Evolutionary conservation across 176 grass and related monocot genomes (phyloP).

Genomic region (Panicum miliaceum): DNA sequence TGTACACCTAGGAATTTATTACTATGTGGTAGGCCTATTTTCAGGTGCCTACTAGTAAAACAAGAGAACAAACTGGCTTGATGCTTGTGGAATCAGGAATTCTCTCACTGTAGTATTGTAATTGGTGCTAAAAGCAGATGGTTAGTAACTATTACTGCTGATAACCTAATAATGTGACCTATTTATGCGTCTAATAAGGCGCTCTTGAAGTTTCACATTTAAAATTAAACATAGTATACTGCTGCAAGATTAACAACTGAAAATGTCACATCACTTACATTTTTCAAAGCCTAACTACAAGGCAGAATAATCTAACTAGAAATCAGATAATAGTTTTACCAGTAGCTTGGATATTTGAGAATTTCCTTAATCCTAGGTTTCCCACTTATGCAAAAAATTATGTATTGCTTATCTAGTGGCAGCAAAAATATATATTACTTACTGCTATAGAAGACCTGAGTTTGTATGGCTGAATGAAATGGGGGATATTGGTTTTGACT

Average conservation of each 20-base stretch:
- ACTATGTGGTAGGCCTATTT: not conserved
- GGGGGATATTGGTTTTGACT: not conserved
- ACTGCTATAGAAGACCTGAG: not conserved
- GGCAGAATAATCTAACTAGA: not conserved
- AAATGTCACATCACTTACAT: not conserved
- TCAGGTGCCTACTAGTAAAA: constrained; percentile 5
- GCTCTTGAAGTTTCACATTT: not conserved
- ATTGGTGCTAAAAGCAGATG: not conserved
- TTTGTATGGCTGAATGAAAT: not conserved
- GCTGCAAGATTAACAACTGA: not conserved
- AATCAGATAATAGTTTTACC: not conserved
- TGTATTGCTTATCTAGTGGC: not conserved
- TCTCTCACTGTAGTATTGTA: constrained; percentile 1
- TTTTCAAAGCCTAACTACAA: not conserved
- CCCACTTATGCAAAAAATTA: constrained; percentile 17
- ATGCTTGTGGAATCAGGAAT: not conserved
- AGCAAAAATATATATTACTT: not conserved
- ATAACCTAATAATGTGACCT: not conserved
- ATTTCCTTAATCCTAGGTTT: not conserved
- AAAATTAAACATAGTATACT: not conserved
- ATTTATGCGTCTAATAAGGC: constrained; percentile 14
- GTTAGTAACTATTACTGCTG: not conserved
- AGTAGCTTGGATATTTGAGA: not conserved
- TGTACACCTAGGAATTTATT: not conserved
- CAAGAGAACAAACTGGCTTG: not conserved